phyloP scores from a whole-genome alignment of 345 rosid species.

The Moricandia arvensis region DNA sequence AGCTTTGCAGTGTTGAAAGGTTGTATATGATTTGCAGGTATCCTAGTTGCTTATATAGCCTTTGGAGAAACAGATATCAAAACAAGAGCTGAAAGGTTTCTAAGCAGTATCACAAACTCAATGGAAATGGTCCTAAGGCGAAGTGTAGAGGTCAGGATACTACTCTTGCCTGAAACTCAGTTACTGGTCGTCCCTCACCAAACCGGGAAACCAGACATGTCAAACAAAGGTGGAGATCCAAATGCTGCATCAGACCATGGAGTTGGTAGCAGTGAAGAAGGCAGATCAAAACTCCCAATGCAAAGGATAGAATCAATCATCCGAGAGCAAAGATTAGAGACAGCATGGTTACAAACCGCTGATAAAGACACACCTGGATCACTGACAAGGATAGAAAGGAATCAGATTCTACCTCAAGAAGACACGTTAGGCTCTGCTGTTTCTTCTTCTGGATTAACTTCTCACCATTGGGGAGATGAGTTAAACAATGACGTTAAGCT shows the following conservation, averaged over 20 bases:
- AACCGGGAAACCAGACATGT: constrained; percentile 35
- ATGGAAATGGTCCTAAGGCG: constrained; percentile 77
- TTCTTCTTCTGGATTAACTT: constrained; percentile 51
- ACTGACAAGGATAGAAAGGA: constrained; percentile 60
- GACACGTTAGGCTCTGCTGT: constrained; percentile 47
- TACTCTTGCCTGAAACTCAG: constrained; percentile 59
- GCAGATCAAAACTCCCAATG: constrained; percentile 61
- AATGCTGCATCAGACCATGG: constrained; percentile 38
- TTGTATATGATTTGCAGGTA: constrained; percentile 54
- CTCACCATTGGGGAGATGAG: constrained; percentile 74
- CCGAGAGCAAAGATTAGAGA: constrained; percentile 88
- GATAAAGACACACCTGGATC: constrained; percentile 84
- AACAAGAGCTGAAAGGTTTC: constrained; percentile 81
- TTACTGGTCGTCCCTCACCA: constrained; percentile 39
- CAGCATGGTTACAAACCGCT: constrained; percentile 92
- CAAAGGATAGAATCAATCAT: constrained; percentile 94
- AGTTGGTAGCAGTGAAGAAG: constrained; percentile 41
- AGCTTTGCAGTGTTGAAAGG: background rate
- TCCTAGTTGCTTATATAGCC: constrained; percentile 70
- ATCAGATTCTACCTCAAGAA: constrained; percentile 87
- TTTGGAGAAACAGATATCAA: constrained; percentile 68
- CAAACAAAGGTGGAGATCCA: constrained; percentile 46
- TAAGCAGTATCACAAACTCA: constrained; percentile 93
- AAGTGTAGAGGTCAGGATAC: constrained; percentile 80
- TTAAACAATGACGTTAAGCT: constrained; percentile 63